A percentile compares a stretch with the other conserved stretches of the same genome.
phyloP scores from a whole-genome alignment of 148 eudicot genomes.

The Dysphania ambrosioides region DNA sequence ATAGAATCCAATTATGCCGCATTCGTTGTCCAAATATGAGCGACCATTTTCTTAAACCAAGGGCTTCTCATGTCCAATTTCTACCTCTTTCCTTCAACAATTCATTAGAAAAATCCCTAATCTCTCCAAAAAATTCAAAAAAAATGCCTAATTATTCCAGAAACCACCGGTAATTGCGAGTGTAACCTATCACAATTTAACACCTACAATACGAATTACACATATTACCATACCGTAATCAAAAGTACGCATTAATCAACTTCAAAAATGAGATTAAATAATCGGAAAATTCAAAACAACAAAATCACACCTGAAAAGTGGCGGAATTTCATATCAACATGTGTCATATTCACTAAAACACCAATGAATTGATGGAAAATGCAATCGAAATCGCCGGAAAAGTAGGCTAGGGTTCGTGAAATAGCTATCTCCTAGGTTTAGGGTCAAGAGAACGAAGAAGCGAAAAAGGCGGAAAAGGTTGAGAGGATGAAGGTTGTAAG shows the following conservation, averaged over 20 bases:
- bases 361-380: neutral
- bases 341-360: neutral
- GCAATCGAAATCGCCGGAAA: neutral
- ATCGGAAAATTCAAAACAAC: neutral
- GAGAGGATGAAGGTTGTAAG: too few relatives aligned
- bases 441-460: too few relatives aligned
- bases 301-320: constrained; percentile 16
- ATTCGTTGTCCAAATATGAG: constrained; percentile 49
- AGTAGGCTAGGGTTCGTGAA: constrained; percentile 18
- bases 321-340: too few relatives aligned
- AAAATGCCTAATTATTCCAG: constrained; percentile 12
- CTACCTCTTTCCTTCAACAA: constrained; percentile 26
- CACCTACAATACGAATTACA: constrained; percentile 14
- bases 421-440: constrained; percentile 18
- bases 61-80: constrained; percentile 79
- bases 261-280: neutral
- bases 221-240: constrained; percentile 14
- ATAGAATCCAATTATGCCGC: constrained; percentile 67
- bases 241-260: neutral
- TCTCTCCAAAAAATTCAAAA: neutral
- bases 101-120: constrained; percentile 17
- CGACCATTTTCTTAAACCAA: constrained; percentile 51
- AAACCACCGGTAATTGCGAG: constrained; percentile 37
- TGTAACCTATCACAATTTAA: constrained; percentile 30
- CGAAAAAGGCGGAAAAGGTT: neutral